Base-by-base conservation (phyloP, 2,329 filamentous ascomycete species). In the Scortechinia acanthostroma region DNA sequence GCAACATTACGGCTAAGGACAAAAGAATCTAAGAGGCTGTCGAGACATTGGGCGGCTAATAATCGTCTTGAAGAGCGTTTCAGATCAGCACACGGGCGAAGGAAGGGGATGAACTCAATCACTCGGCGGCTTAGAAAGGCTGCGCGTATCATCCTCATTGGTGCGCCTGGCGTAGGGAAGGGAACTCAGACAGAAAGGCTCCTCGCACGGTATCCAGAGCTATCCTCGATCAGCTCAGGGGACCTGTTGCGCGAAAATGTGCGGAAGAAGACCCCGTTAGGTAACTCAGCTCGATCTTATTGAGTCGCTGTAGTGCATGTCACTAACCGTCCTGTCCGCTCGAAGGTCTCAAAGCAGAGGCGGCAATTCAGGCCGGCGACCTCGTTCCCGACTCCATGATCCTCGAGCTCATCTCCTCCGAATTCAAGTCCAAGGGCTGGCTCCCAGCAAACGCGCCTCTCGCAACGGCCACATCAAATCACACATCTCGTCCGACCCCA, bases 221-320 rank as follows among this genome's bases (percentile, higher is more conserved):
- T 84, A 21, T 73, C 75, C 28, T 74, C 77, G 1, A 80, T 84
- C 56, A 81, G 77, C 58, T 83, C 80, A 4, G 80, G 80, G 43
- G 80, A 84, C 58, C 59, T 84, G 23, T 56, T 84, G 51, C 69
- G 80, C 48, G 76, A 82, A 50, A 81, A 83, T 71, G 80, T 83
- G 28, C 67, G 78, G 50, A 74, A 72, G 47, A 70, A 70, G 51
- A 83, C 79, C 19, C 67, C 74, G 22, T 63, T 83, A 42, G 80
- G 79, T 83, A 67, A 49, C 64, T 45, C 20, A 40, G 43, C 3
- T 30, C 43, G 17, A 40, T 30, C 25, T 10, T n/a, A 30, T 30
- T 30, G 10, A 13, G 25, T n/a, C 37, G 17, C 21, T 3, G 6
- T 4, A 2, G 21, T 22, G 16, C 13, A 43, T 16, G 45, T 45